These are phyloP conservation scores for Ogataea pini DNA, from an alignment of 805 yeast species.

Conservation along the genomic window DNA sequence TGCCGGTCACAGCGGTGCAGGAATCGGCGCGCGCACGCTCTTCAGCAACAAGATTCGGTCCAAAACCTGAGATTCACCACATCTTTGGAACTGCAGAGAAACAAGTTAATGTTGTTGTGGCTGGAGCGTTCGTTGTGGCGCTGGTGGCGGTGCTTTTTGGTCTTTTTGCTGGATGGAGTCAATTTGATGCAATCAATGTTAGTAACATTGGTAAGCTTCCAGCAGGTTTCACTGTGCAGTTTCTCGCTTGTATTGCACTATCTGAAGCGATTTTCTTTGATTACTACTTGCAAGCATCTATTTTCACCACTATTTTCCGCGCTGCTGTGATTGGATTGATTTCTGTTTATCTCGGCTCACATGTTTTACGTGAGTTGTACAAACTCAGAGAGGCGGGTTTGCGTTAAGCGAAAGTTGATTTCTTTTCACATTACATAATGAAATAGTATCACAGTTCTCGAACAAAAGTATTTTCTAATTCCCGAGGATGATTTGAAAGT, in stretches of 20 bases:
- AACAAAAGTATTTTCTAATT: constrained; percentile 52
- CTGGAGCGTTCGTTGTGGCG: constrained; percentile 49
- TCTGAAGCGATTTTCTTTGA: constrained; percentile 55
- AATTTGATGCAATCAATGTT: constrained; percentile 38
- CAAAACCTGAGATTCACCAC: constrained; percentile 64
- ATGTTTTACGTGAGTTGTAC: constrained; percentile 50
- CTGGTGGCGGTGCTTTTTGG: constrained; percentile 44
- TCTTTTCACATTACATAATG: background rate
- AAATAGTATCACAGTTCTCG: constrained; percentile 30
- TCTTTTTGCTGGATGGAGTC: constrained; percentile 44
- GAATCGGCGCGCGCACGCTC: constrained; percentile 9
- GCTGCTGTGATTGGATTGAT: constrained; percentile 51
- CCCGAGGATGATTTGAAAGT: constrained; percentile 50
- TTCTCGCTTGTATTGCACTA: constrained; percentile 48
- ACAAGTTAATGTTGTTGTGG: constrained; percentile 52
- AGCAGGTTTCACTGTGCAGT: constrained; percentile 40
- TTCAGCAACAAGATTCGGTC: constrained; percentile 43
- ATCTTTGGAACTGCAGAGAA: constrained; percentile 55
- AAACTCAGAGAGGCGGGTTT: constrained; percentile 31
- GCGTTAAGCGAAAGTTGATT: constrained; percentile 15
- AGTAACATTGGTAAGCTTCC: constrained; percentile 38
- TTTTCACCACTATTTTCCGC: constrained; percentile 57
- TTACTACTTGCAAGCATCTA: constrained; percentile 60
- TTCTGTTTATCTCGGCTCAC: constrained; percentile 62
- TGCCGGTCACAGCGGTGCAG: constrained; percentile 19